phyloP scores from a whole-genome alignment of 345 rosid species.

The Brassica carinata region DNA sequence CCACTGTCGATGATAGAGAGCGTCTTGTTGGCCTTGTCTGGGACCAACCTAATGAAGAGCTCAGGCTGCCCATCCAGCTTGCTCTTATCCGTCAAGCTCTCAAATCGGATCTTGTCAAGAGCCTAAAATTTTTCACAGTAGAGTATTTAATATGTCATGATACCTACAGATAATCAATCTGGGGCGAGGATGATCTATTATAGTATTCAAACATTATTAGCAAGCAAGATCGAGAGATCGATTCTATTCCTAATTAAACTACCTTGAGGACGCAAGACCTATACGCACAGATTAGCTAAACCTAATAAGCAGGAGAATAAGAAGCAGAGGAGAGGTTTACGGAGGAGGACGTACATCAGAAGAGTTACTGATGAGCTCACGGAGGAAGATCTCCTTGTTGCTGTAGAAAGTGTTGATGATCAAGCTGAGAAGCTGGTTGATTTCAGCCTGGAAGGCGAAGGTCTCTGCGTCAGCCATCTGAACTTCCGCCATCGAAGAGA shows the following conservation, averaged over 20 bases:
- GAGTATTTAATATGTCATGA: too few relatives aligned
- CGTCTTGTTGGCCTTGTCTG: conserved; percentile 73
- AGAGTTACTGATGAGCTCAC: conserved; percentile 43
- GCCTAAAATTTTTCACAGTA: conserved; percentile 45
- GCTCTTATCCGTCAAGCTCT: conserved; percentile 82
- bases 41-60: conserved; percentile 70
- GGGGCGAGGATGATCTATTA: too few relatives aligned
- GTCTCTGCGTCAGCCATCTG: conserved; percentile 86
- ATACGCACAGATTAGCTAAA: not conserved
- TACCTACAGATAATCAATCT: too few relatives aligned
- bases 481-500: conserved; percentile 57
- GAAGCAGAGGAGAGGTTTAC: not conserved
- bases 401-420: conserved; percentile 94
- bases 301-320: not conserved
- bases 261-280: conserved; percentile 2
- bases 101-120: conserved; percentile 79
- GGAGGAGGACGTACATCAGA: conserved; percentile 28
- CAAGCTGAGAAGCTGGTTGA: conserved; percentile 79
- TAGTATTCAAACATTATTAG: too few relatives aligned
- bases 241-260: not conserved
- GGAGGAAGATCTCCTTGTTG: conserved; percentile 76
- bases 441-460: conserved; percentile 92
- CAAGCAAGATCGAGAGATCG: too few relatives aligned
- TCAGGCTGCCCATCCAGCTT: conserved; percentile 86
- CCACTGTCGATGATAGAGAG: conserved; percentile 81